Evolutionary conservation across 2,329 filamentous ascomycete species (phyloP), one percentile per base, ranked within the genome.

Genomic region (Paecilomyces fulvus): DNA sequence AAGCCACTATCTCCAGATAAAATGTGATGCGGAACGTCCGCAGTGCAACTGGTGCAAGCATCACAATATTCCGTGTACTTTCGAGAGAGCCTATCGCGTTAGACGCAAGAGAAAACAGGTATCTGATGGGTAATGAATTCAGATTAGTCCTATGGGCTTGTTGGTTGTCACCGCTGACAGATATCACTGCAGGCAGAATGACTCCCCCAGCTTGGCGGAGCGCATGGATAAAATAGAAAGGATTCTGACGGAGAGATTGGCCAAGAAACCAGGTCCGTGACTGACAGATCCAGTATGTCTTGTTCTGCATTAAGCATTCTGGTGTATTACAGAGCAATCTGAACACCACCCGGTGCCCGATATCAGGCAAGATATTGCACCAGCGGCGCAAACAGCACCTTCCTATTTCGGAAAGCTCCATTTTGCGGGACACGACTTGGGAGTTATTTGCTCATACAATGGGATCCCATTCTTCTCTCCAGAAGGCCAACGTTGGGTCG

Each of bases 11-110:
- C 20, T 51, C 12, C 54, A 79, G 77, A 81, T 81, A 58, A 79
- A 80, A 70, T 81, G 79, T 59, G 78, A 79, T 61, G 70, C 69
- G 2, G 69, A 69, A 14, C 58, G 69, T 9, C 73, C 75, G 3
- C 68, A 72, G 52, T 80, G 78, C 65, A 76, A 80, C 63, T 80
- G 78, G 77, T 80, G 78, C 61, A 71, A 68, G 52, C 76, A 80
- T 63, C 78, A 80, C 59, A 66, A 71, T 55, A 68, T 77, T 20
- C 63, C 71, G 17, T 81, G 79, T 64, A 80, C 76, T 7, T 80
- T 79, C 61, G 70, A 68, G 28, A 59, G 72, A 56, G 61, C 63
- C 9, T 58, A 66, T 28, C 63, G 60, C 25, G 63, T 67, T 30
- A 66, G 64, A 54, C 62, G 68, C n/a, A 72, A 68, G 58, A 60